phyloP scores from a whole-genome alignment of 1,284 basidiomycete genomes.

The Microbotryum lychnidis-dioicae region DNA sequence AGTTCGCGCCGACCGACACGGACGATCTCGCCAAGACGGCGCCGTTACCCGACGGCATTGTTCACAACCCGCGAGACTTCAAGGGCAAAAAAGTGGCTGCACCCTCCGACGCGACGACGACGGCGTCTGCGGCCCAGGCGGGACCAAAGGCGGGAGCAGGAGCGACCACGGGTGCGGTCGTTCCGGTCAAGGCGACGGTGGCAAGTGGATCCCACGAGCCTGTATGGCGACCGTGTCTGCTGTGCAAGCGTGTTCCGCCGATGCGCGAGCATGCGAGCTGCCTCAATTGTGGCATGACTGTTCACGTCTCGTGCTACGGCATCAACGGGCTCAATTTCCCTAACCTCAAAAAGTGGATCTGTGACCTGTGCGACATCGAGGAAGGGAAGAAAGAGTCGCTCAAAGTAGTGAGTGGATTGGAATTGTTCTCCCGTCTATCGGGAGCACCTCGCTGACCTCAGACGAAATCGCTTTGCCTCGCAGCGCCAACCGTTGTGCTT shows the following conservation, averaged over 20 bases:
- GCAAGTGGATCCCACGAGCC: too few relatives aligned
- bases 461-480: not conserved
- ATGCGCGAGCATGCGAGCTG: too few relatives aligned
- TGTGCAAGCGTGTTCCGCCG: too few relatives aligned
- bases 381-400: constrained; percentile 5
- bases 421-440: not conserved
- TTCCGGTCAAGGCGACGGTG: too few relatives aligned
- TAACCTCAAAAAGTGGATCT: constrained; percentile 27
- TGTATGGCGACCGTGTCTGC: too few relatives aligned
- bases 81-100: too few relatives aligned
- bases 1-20: constrained; percentile 17
- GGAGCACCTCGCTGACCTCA: not conserved
- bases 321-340: constrained; percentile 19
- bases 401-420: constrained; percentile 1
- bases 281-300: too few relatives aligned
- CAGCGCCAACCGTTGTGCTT: not conserved
- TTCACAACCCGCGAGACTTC: not conserved
- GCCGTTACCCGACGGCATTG: not conserved
- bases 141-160: too few relatives aligned
- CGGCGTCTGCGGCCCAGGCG: too few relatives aligned
- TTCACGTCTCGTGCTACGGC: constrained; percentile 28
- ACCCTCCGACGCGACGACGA: too few relatives aligned
- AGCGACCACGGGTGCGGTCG: too few relatives aligned
- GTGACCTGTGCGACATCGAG: constrained; percentile 30
- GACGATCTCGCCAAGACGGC: constrained; percentile 16